phyloP scores from a whole-genome alignment of 331 rosid genomes.

The Erythrophleum ivorense region DNA sequence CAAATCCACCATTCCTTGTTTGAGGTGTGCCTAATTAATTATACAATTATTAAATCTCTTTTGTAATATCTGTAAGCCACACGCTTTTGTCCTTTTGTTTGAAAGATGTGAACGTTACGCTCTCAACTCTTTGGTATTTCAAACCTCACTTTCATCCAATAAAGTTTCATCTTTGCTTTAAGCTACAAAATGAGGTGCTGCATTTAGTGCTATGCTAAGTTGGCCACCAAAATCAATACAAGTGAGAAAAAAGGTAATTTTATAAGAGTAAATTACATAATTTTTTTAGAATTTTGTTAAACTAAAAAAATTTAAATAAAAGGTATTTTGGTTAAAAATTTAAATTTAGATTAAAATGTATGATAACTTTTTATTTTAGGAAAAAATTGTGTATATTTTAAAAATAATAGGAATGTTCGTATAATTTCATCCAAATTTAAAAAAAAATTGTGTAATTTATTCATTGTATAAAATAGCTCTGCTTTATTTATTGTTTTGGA shows the following conservation, averaged over 20 bases:
- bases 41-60: not conserved
- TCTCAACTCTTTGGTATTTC: not conserved
- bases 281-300: too few relatives aligned
- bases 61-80: constrained; percentile 32
- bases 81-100: constrained; percentile 34
- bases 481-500: too few relatives aligned
- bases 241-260: not conserved
- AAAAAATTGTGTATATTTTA: too few relatives aligned
- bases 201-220: not conserved
- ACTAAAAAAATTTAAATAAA: too few relatives aligned
- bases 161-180: constrained; percentile 17
- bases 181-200: not conserved
- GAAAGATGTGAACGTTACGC: constrained; percentile 5
- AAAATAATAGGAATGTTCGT: too few relatives aligned
- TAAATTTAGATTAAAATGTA: too few relatives aligned
- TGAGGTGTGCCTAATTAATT: constrained; percentile 25
- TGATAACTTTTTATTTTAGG: too few relatives aligned
- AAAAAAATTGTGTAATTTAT: too few relatives aligned
- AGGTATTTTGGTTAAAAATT: too few relatives aligned
- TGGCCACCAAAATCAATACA: not conserved
- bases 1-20: constrained; percentile 4
- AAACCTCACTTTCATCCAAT: constrained; percentile 10
- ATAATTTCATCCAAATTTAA: too few relatives aligned
- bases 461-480: too few relatives aligned
- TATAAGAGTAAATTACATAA: too few relatives aligned